phyloP scores from a whole-genome alignment of 2,329 filamentous ascomycete genomes.

The Hypoxylon sp. region DNA sequence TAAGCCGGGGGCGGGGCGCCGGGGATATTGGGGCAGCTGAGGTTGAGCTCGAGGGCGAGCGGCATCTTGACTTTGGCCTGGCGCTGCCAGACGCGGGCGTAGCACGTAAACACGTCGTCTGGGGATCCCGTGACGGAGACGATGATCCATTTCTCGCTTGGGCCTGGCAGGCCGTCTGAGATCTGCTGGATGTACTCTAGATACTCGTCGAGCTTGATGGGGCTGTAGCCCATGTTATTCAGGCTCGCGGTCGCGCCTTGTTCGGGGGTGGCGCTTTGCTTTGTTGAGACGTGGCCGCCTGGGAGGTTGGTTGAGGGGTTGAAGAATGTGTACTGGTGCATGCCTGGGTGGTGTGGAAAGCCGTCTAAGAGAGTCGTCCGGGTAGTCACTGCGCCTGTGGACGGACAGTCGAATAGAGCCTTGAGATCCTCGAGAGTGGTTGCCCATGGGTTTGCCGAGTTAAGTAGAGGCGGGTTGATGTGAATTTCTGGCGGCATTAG shows the following conservation, averaged over 20 bases:
- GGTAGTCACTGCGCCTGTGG: conserved; percentile 82
- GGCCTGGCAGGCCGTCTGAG: conserved; percentile 44
- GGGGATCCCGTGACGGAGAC: conserved; percentile 79
- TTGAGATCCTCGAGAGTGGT: conserved; percentile 74
- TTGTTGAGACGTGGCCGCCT: conserved; percentile 36
- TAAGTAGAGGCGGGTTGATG: conserved; percentile 77
- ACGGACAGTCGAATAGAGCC: conserved; percentile 71
- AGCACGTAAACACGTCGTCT: conserved; percentile 70
- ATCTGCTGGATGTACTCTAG: conserved; percentile 69
- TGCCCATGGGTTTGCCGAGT: conserved; percentile 83
- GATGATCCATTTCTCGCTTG: conserved; percentile 72
- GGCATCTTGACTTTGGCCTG: conserved; percentile 55
- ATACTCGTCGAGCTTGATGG: conserved; percentile 71
- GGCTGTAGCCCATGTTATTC: conserved; percentile 83
- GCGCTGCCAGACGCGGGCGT: conserved; percentile 62
- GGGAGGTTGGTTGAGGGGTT: conserved; percentile 57
- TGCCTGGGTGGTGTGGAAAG: conserved; percentile 72
- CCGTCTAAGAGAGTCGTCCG: conserved; percentile 77
- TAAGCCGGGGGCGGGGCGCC: conserved; percentile 80
- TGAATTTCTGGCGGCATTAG: conserved; percentile 62
- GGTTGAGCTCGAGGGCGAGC: conserved; percentile 81
- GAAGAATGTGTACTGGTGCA: conserved; percentile 79
- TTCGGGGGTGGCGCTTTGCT: conserved; percentile 9
- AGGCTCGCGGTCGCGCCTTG: conserved; percentile 62
- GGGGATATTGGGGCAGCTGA: conserved; percentile 83